Base-by-base conservation (phyloP, 768 basidiomycete genomes). In the Leccinum aurantiacum region DNA sequence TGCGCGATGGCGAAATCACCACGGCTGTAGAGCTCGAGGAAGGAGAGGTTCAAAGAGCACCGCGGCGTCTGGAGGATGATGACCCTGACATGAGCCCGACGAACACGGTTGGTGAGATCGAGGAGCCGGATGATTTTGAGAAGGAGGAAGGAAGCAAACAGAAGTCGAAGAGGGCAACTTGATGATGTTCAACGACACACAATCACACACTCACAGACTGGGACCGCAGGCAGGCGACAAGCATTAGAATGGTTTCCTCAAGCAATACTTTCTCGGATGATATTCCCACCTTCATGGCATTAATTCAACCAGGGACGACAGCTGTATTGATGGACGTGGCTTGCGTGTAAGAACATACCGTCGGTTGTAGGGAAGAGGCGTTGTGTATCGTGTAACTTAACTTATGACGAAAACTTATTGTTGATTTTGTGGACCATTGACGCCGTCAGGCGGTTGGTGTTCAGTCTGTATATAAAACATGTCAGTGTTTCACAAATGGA, bases 1-100 rank as follows among this genome's bases (percentile, higher is more conserved):
- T 86, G 11, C 78, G 71, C 24, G 75, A 73, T 8, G 69, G 63
- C 15, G 67, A 71, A n/a, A 56, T 15, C 5, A 68, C 69, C 58
- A 53, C 33, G 2, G 57, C 65, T 3, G 75, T 64, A 6, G 79
- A 75, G 19, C 60, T 66, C n/a, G 76, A 77, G 64, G 71, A 71
- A 59, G 70, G 64, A 33, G 33, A 47, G 2, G 6, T 27, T 6
- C 24, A 52, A 35, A n/a, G 24, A 7, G 29, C n/a, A 15, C n/a
- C 4, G 0, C 22, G n/a, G 29, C 37, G 17, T 17, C n/a, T 33
- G 15, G 33, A 14, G 27, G 38, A 57, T 1, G 48, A 41, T 4
- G 56, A 57, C 24, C 15, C 25, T 9, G 65, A 63, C 15, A 11
- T 37, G 19, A 53, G 24, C 9, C 64, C 33, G 4, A 47, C 35